These are phyloP conservation scores for Fraxinus xanthoxyloides DNA, from an alignment of 305 asterid genomes.

Conservation along the genomic window DNA sequence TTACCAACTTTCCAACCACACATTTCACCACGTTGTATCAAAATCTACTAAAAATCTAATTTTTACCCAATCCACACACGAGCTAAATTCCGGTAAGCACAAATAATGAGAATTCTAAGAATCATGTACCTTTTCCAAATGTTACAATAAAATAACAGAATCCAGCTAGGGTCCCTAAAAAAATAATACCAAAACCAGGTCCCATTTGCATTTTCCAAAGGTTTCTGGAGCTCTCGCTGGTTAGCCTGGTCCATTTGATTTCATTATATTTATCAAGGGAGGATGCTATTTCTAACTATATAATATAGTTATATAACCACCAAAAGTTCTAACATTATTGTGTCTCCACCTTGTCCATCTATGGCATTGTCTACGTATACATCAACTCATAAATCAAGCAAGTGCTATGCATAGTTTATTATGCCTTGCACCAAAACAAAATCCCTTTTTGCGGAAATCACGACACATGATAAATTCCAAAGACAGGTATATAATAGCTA, in stretches of 20 bases:
- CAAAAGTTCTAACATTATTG: constrained; percentile 4
- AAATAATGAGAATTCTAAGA: neutral
- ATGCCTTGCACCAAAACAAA: neutral
- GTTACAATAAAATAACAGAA: neutral
- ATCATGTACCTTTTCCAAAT: neutral
- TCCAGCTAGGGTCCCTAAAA: neutral
- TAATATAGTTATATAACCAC: constrained; percentile 1
- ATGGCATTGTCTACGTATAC: neutral
- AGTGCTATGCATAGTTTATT: neutral
- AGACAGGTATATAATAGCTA: neutral
- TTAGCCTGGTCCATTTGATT: constrained; percentile 8
- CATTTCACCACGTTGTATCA: neutral
- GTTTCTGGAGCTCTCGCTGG: neutral
- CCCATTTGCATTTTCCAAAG: neutral
- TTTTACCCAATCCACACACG: neutral
- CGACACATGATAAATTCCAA: neutral
- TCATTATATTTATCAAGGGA: neutral
- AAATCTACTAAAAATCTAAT: neutral
- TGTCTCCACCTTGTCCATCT: constrained; percentile 21
- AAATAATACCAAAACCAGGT: neutral
- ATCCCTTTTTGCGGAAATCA: neutral
- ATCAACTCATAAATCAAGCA: neutral
- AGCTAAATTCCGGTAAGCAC: neutral
- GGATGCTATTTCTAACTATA: constrained; percentile 16
- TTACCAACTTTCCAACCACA: neutral